Evolutionary conservation across 148 eudicot species (phyloP).

Genomic region (Vaccinium vitisidaea): DNA sequence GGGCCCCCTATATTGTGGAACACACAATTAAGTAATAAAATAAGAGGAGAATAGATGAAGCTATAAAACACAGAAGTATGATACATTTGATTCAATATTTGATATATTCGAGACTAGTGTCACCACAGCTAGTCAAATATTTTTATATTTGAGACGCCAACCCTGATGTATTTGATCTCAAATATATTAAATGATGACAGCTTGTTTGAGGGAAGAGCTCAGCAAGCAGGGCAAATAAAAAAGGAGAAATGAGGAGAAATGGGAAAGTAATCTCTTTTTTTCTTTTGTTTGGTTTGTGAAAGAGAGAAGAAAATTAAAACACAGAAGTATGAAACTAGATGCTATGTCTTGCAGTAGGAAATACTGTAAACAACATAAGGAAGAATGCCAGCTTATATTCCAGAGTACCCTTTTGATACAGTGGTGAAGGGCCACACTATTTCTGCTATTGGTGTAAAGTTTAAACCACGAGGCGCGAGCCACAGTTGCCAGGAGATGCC

Average conservation of each 20-base stretch:
- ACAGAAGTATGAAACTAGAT: background rate
- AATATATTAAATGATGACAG: no score
- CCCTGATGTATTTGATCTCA: no score
- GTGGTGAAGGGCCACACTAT: background rate
- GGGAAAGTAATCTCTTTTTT: no score
- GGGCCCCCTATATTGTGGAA: constrained; percentile 72
- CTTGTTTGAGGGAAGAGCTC: no score
- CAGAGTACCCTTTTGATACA: background rate
- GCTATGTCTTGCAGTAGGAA: background rate
- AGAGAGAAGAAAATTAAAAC: no score
- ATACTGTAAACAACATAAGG: background rate
- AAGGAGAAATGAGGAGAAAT: no score
- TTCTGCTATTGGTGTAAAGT: background rate
- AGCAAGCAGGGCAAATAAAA: no score
- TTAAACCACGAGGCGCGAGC: background rate
- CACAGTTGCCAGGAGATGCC: background rate
- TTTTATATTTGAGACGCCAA: no score
- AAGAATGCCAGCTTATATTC: background rate
- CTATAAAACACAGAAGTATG: background rate
- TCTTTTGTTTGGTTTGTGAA: no score
- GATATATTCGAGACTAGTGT: no score
- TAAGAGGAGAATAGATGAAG: background rate
- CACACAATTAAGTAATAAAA: background rate
- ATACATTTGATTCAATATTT: no score
- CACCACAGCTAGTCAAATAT: no score